Evolutionary conservation across 2,329 filamentous ascomycete species (phyloP), one percentile per base, ranked within the genome.

Genomic region (Fusarium ambrosium): DNA sequence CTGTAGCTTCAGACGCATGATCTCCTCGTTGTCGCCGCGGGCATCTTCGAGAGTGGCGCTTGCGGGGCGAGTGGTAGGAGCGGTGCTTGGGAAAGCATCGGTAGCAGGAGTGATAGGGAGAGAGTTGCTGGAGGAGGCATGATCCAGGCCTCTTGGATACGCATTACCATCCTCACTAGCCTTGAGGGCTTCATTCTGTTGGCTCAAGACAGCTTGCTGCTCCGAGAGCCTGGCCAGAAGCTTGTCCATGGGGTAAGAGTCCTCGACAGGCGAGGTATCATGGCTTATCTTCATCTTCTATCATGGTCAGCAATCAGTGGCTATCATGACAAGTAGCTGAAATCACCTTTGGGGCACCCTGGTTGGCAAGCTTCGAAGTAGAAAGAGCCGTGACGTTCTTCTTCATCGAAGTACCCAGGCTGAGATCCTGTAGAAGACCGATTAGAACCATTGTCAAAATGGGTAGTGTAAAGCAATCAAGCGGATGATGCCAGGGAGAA

Each of bases 191-290:
- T 89, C 86, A 70, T 88, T 89, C 79, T 93, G 90, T 81, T 90
- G 88, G 61, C 86, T 86, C 60, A 92, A 82, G n/a, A 87, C 81
- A 51, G 85, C 85, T 78, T 92, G 90, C 78, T 95, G 92, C 81
- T 95, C 92, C n/a, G 90, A 90, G 58, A 96, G 87, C 80, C 92
- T 93, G 66, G 92, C 90, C 73, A 95, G 85, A 62, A 95, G 89
- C 69, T 92, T 92, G 78, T 97, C 94, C 87, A 95, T 91, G 10
- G 88, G 86, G 65, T 87, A 88, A 34, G 83, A 73, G 45, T 88
- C 87, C 56, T 79, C 72, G 13, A 81, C 71, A 7, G 78, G 79
- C 11, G 81, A 76, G 4, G 78, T 53, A 37, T 89, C 86, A 75
- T 87, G 86, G 70, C 79, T 86, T 61, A 84, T 81, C 84, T 89